phyloP scores from a whole-genome alignment of 805 yeast species.

The Metschnikowia arizonensis region DNA sequence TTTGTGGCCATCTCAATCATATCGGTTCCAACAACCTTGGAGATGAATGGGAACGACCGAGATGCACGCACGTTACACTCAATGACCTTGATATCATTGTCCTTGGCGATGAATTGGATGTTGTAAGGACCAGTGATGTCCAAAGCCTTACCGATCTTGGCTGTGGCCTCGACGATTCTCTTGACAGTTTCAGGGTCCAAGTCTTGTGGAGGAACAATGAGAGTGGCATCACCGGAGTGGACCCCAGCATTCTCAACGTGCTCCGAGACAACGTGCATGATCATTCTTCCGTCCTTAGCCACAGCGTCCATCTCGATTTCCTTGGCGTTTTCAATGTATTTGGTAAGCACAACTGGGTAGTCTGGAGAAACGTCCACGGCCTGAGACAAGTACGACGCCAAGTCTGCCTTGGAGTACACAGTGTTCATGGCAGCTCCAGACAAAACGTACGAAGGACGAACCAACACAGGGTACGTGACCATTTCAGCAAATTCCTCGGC shows the following conservation, averaged over 20 bases:
- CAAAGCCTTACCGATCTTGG: constrained; percentile 91
- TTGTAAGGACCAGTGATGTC: constrained; percentile 97
- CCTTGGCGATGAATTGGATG: constrained; percentile 94
- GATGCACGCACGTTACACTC: constrained; percentile 99
- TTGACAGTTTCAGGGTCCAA: constrained; percentile 85
- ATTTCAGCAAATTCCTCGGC: constrained; percentile 89
- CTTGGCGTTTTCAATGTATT: constrained; percentile 93
- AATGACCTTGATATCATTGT: constrained; percentile 92
- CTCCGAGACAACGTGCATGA: constrained; percentile 97
- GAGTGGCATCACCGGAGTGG: constrained; percentile 98
- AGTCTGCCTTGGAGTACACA: constrained; percentile 83
- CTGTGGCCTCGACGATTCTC: constrained; percentile 91
- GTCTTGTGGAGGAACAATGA: constrained; percentile 95
- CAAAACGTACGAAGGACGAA: constrained; percentile 94
- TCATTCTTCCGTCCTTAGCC: constrained; percentile 87
- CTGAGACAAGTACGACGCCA: constrained; percentile 81
- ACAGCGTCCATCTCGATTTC: constrained; percentile 99
- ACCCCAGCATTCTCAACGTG: constrained; percentile 99
- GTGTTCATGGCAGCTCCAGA: constrained; percentile 99
- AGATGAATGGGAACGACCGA: constrained; percentile 98
- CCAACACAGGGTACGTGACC: constrained; percentile 91
- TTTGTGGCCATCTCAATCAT: constrained; percentile 96
- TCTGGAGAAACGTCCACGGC: constrained; percentile 98
- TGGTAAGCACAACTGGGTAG: constrained; percentile 95
- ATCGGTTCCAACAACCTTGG: constrained; percentile 95